A percentile compares a stretch with the other conserved stretches of the same genome.
Conservation (phyloP, 768 basidiomycete genomes). For the Porphyrellus cyaneotinctus region DNA sequence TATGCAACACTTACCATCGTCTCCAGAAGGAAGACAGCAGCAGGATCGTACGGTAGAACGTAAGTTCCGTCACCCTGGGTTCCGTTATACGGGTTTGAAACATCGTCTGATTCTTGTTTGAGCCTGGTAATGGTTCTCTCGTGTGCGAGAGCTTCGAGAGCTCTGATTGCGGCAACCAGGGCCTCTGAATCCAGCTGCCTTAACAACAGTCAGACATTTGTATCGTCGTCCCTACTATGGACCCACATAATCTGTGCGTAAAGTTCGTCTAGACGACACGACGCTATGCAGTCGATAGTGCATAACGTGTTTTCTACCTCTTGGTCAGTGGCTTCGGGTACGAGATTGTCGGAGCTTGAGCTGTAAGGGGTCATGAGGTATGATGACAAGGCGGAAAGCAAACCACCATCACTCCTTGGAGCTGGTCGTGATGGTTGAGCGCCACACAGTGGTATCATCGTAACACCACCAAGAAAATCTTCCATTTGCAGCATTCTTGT, state of each 20-base stretch:
- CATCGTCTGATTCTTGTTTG: constrained; percentile 66
- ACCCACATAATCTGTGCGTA: constrained; percentile 91
- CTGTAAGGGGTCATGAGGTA: constrained; percentile 96
- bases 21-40: constrained; percentile 91
- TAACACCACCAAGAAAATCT: constrained; percentile 93
- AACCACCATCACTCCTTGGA: constrained; percentile 77
- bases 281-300: constrained; percentile 91
- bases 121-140: constrained; percentile 79
- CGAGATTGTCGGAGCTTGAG: constrained; percentile 64
- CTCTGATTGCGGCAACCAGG: constrained; percentile 77
- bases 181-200: constrained; percentile 80
- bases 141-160: constrained; percentile 87
- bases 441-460: constrained; percentile 86
- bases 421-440: constrained; percentile 60
- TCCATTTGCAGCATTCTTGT: constrained; percentile 93
- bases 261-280: constrained; percentile 90
- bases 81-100: constrained; percentile 32
- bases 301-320: constrained; percentile 94
- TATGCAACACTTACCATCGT: constrained; percentile 88
- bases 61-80: constrained; percentile 41
- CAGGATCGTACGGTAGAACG: constrained; percentile 88
- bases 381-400: constrained; percentile 89
- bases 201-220: constrained; percentile 10
- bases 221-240: background rate
- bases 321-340: constrained; percentile 83